Percentiles rank a stretch among this genome's conserved stretches.
phyloP scores from a whole-genome alignment of 2,329 filamentous ascomycete genomes.

The Coniochaeta sp. region DNA sequence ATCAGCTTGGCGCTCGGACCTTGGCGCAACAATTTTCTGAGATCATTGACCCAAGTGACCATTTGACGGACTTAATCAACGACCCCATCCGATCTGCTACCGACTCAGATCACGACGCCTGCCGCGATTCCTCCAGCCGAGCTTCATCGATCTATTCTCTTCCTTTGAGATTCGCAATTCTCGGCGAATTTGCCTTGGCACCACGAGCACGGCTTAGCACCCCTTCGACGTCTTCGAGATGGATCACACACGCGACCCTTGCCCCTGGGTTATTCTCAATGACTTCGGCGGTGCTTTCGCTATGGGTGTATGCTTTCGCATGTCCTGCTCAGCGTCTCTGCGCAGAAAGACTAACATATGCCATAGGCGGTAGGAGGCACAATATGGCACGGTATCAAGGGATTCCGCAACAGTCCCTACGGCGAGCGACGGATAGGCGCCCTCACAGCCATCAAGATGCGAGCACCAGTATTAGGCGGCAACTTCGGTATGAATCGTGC shows the following conservation, averaged over 20 bases:
- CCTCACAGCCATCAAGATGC: constrained; percentile 94
- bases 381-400: constrained; percentile 96
- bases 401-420: constrained; percentile 81
- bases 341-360: background rate
- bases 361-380: constrained; percentile 65
- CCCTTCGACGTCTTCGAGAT: constrained; percentile 35
- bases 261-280: constrained; percentile 92
- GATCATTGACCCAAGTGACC: background rate
- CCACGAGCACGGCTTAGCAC: background rate
- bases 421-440: constrained; percentile 94
- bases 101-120: background rate
- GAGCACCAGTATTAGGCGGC: constrained; percentile 89
- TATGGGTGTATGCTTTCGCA: constrained; percentile 14
- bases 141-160: background rate
- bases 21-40: constrained; percentile 3
- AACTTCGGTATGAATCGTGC: constrained; percentile 71
- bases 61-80: background rate
- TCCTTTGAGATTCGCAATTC: background rate
- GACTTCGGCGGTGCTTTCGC: constrained; percentile 87
- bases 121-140: background rate
- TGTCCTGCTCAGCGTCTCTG: background rate
- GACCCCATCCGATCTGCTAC: background rate
- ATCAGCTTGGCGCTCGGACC: background rate
- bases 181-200: too few species aligned
- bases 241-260: constrained; percentile 96